These are phyloP conservation scores for Larix kaempferi DNA, from an alignment of 75 land plant species.

Conservation along the genomic window DNA sequence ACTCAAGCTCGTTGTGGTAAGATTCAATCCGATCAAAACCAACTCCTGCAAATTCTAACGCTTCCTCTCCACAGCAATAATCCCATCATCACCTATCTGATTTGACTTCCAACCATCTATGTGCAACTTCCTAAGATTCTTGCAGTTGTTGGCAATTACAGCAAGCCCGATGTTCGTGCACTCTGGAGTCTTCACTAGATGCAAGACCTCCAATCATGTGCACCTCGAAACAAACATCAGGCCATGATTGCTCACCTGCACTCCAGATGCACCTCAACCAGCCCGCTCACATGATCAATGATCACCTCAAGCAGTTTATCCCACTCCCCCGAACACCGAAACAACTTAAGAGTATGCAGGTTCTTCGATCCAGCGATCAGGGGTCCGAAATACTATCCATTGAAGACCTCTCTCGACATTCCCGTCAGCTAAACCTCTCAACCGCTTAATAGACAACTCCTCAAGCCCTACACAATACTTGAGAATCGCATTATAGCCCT, in stretches of 20 bases:
- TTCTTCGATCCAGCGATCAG: slow-evolving; percentile 34
- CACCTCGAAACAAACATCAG: slow-evolving; percentile 34
- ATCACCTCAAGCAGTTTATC: slow-evolving; percentile 28
- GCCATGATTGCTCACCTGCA: slow-evolving; percentile 23
- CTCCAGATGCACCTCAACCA: slow-evolving; percentile 46
- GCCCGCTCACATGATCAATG: slow-evolving; percentile 17
- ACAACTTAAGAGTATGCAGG: slow-evolving; percentile 32
- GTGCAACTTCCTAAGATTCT: slow-evolving; percentile 25
- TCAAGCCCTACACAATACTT: slow-evolving; percentile 24
- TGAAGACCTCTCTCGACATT: slow-evolving; percentile 23
- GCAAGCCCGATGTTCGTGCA: slow-evolving; percentile 41
- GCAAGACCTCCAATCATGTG: slow-evolving; percentile 28
- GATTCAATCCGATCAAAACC: slow-evolving; percentile 38
- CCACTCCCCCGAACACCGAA: slow-evolving; percentile 32
- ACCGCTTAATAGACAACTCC: slow-evolving; percentile 35
- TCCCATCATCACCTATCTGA: slow-evolving; percentile 42
- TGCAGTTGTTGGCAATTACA: slow-evolving; percentile 36
- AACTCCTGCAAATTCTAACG: slow-evolving; percentile 38
- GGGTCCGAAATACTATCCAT: slow-evolving; percentile 33
- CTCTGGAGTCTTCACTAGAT: slow-evolving; percentile 36
- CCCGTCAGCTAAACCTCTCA: slow-evolving; percentile 16
- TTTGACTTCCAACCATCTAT: slow-evolving; percentile 32
- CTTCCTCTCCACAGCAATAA: slow-evolving; percentile 25
- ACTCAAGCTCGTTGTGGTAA: slow-evolving; percentile 26
- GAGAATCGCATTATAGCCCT: slow-evolving; percentile 31